Conservation (phyloP, 140 eudicot genomes). For the Oenanthe javanica region DNA sequence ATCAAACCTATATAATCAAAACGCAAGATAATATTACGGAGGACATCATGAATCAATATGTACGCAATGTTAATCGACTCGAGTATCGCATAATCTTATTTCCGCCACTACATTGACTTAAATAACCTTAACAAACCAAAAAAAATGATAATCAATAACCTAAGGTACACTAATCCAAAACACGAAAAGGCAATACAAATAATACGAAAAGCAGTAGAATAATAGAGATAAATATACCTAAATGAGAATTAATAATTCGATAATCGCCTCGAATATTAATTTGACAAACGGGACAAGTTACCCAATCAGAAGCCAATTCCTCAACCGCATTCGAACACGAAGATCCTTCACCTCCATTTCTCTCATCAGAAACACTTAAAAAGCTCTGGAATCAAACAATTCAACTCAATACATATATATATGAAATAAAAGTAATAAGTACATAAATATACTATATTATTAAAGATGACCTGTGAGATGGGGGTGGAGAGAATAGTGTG, state of each 20-base stretch:
- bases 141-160: too few species aligned
- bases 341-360: constrained; percentile 16
- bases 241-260: constrained; percentile 59
- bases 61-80: too few species aligned
- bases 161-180: too few species aligned
- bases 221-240: constrained; percentile 58
- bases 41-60: background rate
- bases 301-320: constrained; percentile 30
- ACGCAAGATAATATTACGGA: background rate
- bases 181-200: background rate
- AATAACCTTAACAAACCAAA: background rate
- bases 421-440: too few species aligned
- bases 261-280: constrained; percentile 48
- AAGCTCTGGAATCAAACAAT: constrained; percentile 26
- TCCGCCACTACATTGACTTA: too few species aligned
- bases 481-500: constrained; percentile 31
- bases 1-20: background rate
- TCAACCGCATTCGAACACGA: constrained; percentile 10
- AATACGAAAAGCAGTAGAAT: background rate
- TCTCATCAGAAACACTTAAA: too few species aligned
- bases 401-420: background rate
- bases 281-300: constrained; percentile 75
- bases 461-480: constrained; percentile 29
- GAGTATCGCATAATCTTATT: too few species aligned
- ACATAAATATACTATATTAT: too few species aligned